phyloP scores from a whole-genome alignment of 1,284 basidiomycete species.

The Cryptococcus sp. region DNA sequence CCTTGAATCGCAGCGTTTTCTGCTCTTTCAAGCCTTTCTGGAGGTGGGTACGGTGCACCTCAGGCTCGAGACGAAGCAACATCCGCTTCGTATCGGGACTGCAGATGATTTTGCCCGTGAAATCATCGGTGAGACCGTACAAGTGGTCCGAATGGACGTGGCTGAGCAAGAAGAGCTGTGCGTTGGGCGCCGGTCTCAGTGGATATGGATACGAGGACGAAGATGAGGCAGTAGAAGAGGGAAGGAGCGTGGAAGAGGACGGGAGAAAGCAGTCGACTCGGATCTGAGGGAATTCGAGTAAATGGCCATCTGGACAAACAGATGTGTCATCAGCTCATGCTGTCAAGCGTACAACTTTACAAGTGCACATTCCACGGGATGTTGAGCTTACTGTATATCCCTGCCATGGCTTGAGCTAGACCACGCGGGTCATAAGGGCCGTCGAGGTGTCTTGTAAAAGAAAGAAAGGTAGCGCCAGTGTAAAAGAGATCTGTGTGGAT shows the following conservation, averaged over 20 bases:
- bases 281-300: constrained; percentile 64
- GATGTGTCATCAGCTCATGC: too few species aligned
- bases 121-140: constrained; percentile 34
- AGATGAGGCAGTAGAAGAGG: constrained; percentile 7
- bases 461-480: neutral
- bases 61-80: constrained; percentile 72
- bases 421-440: too few species aligned
- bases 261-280: constrained; percentile 74
- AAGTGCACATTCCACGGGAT: too few species aligned
- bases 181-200: constrained; percentile 49
- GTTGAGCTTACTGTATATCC: constrained; percentile 35
- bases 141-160: constrained; percentile 82
- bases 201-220: constrained; percentile 33
- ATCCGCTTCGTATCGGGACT: constrained; percentile 79
- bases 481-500: constrained; percentile 9
- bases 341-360: too few species aligned
- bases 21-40: constrained; percentile 61
- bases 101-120: constrained; percentile 64
- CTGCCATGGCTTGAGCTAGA: constrained; percentile 28
- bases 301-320: constrained; percentile 43
- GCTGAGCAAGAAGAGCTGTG: constrained; percentile 71
- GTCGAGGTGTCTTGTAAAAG: too few species aligned
- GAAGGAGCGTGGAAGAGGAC: constrained; percentile 15
- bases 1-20: constrained; percentile 64
- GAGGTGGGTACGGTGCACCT: constrained; percentile 62